Conservation (phyloP, 495 filamentous ascomycete genomes). For the Neurospora terricola region DNA sequence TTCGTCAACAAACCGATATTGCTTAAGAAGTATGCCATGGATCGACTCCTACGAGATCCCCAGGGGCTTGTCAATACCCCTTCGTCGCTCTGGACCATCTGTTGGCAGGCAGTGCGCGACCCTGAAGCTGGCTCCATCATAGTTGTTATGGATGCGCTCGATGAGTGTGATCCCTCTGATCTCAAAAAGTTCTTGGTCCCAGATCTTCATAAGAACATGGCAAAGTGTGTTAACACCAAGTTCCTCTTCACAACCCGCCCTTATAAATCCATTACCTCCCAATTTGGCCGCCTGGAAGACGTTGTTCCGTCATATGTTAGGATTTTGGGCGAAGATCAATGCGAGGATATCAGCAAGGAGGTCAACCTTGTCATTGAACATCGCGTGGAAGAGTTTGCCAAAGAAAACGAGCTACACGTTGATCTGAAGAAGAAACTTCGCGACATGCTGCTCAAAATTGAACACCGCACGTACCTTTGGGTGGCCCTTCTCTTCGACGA, state of each 20-base stretch:
- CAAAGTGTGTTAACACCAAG: slow-evolving; percentile 22
- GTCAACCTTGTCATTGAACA: slow-evolving; percentile 32
- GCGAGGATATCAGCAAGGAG: slow-evolving; percentile 30
- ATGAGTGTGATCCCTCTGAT: slow-evolving; percentile 21
- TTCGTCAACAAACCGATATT: slow-evolving; percentile 24
- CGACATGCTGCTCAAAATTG: slow-evolving; percentile 13
- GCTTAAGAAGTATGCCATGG: slow-evolving; percentile 19
- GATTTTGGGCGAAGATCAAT: slow-evolving; percentile 28
- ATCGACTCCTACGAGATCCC: slow-evolving; percentile 14
- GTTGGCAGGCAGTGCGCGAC: slow-evolving; percentile 23
- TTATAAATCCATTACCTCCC: slow-evolving; percentile 25
- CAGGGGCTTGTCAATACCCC: slow-evolving; percentile 22
- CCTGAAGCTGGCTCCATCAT: slow-evolving; percentile 34
- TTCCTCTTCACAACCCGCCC: slow-evolving; percentile 43
- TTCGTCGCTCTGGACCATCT: slow-evolving; percentile 31
- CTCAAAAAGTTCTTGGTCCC: neutral
- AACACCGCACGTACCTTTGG: slow-evolving; percentile 32
- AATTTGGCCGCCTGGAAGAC: slow-evolving; percentile 19
- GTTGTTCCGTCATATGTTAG: slow-evolving; percentile 23
- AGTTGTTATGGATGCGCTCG: slow-evolving; percentile 41
- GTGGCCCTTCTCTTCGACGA: slow-evolving; percentile 23
- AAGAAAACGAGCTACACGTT: slow-evolving; percentile 8
- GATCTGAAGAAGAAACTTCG: slow-evolving; percentile 13
- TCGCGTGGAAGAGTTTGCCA: slow-evolving; percentile 18
- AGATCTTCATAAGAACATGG: slow-evolving; percentile 4